These are phyloP conservation scores for Kluyveromyces dobzhanskii DNA, from an alignment of 805 yeast genomes.

Conservation along the genomic window DNA sequence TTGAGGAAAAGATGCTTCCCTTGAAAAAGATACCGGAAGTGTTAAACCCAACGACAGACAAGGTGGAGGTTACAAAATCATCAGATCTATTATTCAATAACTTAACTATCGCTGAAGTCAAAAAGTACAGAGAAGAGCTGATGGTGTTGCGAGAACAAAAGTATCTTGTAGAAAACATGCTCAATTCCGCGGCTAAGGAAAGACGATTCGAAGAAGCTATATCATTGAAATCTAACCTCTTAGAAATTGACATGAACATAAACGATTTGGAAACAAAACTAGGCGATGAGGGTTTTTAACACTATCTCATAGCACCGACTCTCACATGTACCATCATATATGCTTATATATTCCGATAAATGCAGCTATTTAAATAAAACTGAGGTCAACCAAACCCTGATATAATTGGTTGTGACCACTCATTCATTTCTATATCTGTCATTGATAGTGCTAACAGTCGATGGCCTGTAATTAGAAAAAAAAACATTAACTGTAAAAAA, in stretches of 20 bases:
- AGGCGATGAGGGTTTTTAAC: slow-evolving; percentile 45
- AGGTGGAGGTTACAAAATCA: slow-evolving; percentile 11
- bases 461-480: no score
- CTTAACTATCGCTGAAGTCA: slow-evolving; percentile 44
- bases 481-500: no score
- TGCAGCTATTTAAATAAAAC: slow-evolving; percentile 1
- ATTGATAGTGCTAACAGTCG: no score
- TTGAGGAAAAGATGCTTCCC: slow-evolving; percentile 60
- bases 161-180: slow-evolving; percentile 59
- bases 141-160: slow-evolving; percentile 85
- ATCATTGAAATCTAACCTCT: slow-evolving; percentile 47
- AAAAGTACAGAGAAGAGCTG: slow-evolving; percentile 58
- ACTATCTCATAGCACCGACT: not conserved
- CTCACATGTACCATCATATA: no score
- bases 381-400: no score
- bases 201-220: slow-evolving; percentile 71
- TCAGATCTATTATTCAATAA: slow-evolving; percentile 20
- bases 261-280: slow-evolving; percentile 37
- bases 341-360: no score
- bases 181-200: slow-evolving; percentile 50
- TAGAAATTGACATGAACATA: slow-evolving; percentile 47
- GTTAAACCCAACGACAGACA: slow-evolving; percentile 22
- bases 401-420: no score
- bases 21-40: slow-evolving; percentile 51
- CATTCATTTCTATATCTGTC: no score